A percentile compares a stretch with the other conserved stretches of the same genome.
These are phyloP conservation scores for Astragalus membranaceus DNA, from an alignment of 306 rosid genomes.

Conservation along the genomic window DNA sequence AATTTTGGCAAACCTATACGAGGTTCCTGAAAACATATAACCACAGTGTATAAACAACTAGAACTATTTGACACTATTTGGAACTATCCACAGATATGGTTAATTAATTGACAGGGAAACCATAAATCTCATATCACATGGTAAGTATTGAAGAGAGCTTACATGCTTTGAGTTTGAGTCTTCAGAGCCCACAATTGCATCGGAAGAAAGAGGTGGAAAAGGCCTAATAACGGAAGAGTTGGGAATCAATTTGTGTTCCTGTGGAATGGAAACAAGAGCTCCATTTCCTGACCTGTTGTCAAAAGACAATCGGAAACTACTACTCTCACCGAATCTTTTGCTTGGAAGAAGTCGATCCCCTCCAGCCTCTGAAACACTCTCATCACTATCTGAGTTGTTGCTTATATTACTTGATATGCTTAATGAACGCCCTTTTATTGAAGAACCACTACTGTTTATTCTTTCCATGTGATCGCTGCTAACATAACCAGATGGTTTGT, in stretches of 20 bases:
- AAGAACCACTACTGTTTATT: constrained; percentile 36
- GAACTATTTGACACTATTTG: no score
- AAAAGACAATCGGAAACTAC: constrained; percentile 32
- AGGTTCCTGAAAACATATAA: constrained; percentile 32
- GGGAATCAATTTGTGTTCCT: constrained; percentile 22
- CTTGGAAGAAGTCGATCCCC: constrained; percentile 72
- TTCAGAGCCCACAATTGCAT: constrained; percentile 26
- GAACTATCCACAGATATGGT: no score
- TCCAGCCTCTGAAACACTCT: constrained; percentile 74
- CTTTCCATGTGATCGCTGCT: constrained; percentile 26
- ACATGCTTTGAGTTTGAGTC: constrained; percentile 46
- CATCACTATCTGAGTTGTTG: constrained; percentile 37
- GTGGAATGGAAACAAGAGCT: constrained; percentile 29
- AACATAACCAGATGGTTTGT: neutral
- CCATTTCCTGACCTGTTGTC: constrained; percentile 41
- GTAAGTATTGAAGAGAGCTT: neutral
- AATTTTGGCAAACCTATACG: constrained; percentile 19
- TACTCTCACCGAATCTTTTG: constrained; percentile 42
- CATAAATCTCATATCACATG: neutral
- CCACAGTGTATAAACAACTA: neutral
- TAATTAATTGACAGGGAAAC: neutral
- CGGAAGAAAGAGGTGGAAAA: constrained; percentile 29
- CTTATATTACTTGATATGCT: constrained; percentile 36
- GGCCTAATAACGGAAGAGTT: constrained; percentile 35
- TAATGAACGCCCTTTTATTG: constrained; percentile 45